Conservation (phyloP, 139 green algal species). For the Zygnema cylindricum region DNA sequence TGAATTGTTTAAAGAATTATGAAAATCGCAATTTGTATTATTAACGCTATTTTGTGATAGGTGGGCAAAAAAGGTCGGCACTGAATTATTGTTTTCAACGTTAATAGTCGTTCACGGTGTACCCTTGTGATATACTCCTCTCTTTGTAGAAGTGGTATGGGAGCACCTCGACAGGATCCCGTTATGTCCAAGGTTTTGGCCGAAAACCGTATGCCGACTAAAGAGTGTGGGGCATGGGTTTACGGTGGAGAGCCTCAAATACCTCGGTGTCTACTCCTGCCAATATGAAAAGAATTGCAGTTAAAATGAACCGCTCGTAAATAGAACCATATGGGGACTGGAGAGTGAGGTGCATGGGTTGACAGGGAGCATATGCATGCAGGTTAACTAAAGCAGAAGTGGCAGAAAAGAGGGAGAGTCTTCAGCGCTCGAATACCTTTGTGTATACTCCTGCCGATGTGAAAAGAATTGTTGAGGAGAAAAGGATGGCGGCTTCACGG, state of each 20-base stretch:
- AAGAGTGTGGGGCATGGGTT: not conserved
- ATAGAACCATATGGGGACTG: not conserved
- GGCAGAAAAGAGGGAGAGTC: conserved; percentile 27
- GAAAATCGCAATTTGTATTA: too few species aligned
- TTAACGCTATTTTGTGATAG: too few species aligned
- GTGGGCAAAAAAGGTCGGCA: too few species aligned
- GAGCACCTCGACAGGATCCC: too few species aligned
- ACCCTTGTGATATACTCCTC: too few species aligned
- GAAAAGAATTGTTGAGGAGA: conserved; percentile 52
- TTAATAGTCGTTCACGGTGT: too few species aligned
- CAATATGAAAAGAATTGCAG: conserved; percentile 42
- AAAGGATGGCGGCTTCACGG: conserved; percentile 28
- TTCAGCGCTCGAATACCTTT: not conserved
- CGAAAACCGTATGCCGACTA: not conserved
- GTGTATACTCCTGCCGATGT: conserved; percentile 44
- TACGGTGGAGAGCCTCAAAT: not conserved
- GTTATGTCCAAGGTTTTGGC: too few species aligned
- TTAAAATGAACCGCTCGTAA: too few species aligned
- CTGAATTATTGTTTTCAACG: too few species aligned
- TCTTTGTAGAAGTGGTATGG: too few species aligned
- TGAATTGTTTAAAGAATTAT: too few species aligned
- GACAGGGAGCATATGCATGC: not conserved
- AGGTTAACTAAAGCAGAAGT: conserved; percentile 49
- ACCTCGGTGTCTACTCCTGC: conserved; percentile 36
- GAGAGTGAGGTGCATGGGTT: not conserved